Conservation (phyloP, 306 rosid genomes). For the Rosa persica region DNA sequence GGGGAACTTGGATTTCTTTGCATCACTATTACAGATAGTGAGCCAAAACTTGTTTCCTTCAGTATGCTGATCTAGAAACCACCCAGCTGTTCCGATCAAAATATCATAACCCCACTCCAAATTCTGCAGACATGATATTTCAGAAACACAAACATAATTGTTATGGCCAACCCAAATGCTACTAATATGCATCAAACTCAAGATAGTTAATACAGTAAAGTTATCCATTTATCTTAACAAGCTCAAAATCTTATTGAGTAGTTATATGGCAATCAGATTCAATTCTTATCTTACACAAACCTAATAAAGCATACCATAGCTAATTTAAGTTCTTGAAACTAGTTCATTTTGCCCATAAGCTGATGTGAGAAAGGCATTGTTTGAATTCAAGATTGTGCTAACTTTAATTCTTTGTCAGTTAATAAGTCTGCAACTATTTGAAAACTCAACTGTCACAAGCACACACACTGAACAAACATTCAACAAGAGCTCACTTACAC, state of each 20-base stretch:
- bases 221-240: background rate
- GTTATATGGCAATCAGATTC: background rate
- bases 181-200: background rate
- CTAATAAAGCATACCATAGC: background rate
- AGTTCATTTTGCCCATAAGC: background rate
- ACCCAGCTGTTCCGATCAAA: slow-evolving; percentile 62
- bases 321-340: background rate
- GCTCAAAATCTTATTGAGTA: background rate
- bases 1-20: slow-evolving; percentile 47
- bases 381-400: background rate
- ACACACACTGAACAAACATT: background rate
- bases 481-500: slow-evolving; percentile 57
- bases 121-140: slow-evolving; percentile 48
- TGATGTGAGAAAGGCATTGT: background rate
- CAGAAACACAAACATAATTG: background rate
- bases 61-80: slow-evolving; percentile 65
- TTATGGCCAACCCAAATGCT: slow-evolving; percentile 10
- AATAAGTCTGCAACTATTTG: background rate
- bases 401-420: background rate
- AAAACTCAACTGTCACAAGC: background rate
- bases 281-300: background rate
- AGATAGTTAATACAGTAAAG: background rate
- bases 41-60: slow-evolving; percentile 64
- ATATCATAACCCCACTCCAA: slow-evolving; percentile 72
- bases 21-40: slow-evolving; percentile 52